Evolutionary conservation across 202 grass and related monocot species (phyloP).

Genomic region (Panicum virgatum): DNA sequence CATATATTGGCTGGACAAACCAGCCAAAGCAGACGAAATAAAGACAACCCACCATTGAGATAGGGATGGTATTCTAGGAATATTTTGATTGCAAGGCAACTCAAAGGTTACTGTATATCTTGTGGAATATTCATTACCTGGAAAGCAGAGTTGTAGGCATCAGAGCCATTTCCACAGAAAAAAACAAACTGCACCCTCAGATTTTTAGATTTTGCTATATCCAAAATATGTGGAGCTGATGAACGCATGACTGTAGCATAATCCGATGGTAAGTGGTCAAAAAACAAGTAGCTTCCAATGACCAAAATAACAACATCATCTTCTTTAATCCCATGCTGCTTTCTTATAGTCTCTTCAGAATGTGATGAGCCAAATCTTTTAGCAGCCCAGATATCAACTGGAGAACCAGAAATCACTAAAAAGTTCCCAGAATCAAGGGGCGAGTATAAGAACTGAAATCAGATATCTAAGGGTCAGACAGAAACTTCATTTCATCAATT

Average conservation of each 20-base stretch:
- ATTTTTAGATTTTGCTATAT: constrained; percentile 58
- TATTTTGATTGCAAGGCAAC: not conserved
- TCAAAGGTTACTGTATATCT: constrained; percentile 7
- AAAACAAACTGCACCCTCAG: constrained; percentile 65
- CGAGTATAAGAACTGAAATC: constrained; percentile 78
- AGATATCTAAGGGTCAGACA: constrained; percentile 49
- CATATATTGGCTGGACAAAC: not conserved
- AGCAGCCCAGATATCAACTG: constrained; percentile 64
- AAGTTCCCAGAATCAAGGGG: constrained; percentile 81
- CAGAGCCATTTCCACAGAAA: constrained; percentile 78
- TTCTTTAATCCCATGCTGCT: constrained; percentile 62
- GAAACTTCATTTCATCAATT: constrained; percentile 27
- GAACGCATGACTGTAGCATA: constrained; percentile 63
- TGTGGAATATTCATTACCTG: constrained; percentile 55
- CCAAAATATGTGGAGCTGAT: constrained; percentile 62
- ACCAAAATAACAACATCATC: constrained; percentile 78
- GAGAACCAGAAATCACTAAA: constrained; percentile 86
- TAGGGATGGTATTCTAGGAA: not conserved
- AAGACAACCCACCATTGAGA: not conserved
- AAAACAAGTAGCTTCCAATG: constrained; percentile 72
- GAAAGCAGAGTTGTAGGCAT: constrained; percentile 67
- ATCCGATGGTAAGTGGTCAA: constrained; percentile 86
- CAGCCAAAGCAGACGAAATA: constrained; percentile 3
- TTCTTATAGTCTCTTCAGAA: constrained; percentile 53
- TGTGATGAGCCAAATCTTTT: constrained; percentile 58